Conservation (phyloP, 176 grass and related monocot genomes). For the Musa troglodytarum region DNA sequence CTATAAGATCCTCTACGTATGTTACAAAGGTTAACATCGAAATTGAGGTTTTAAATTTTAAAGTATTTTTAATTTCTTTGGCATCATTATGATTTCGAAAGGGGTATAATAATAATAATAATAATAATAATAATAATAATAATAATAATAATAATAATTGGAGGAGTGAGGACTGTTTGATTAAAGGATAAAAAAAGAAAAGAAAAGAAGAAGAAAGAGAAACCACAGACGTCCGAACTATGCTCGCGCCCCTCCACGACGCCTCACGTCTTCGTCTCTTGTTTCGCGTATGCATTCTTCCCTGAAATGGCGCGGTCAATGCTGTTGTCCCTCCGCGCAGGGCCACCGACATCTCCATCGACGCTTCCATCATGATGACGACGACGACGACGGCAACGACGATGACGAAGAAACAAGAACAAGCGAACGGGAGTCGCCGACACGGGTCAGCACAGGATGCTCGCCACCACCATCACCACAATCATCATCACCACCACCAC, state of each 20-base stretch:
- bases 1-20: too few relatives aligned
- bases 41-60: too few relatives aligned
- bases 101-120: too few relatives aligned
- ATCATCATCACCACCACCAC: not conserved
- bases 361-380: not conserved
- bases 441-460: not conserved
- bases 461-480: not conserved
- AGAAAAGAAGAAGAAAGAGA: too few relatives aligned
- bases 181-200: not conserved
- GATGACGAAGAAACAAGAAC: slow-evolving; percentile 14
- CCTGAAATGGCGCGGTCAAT: not conserved
- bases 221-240: not conserved
- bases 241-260: slow-evolving; percentile 7
- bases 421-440: not conserved
- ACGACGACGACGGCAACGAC: not conserved
- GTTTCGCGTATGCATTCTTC: not conserved
- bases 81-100: too few relatives aligned
- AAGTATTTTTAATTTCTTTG: too few relatives aligned
- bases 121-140: too few relatives aligned
- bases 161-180: not conserved
- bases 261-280: slow-evolving; percentile 5
- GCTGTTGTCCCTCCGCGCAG: slow-evolving; percentile 1
- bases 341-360: not conserved
- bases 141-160: too few relatives aligned
- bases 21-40: too few relatives aligned